Conservation (phyloP, 371 early-diverging fungal genomes). For the Lichtheimia ornata region DNA sequence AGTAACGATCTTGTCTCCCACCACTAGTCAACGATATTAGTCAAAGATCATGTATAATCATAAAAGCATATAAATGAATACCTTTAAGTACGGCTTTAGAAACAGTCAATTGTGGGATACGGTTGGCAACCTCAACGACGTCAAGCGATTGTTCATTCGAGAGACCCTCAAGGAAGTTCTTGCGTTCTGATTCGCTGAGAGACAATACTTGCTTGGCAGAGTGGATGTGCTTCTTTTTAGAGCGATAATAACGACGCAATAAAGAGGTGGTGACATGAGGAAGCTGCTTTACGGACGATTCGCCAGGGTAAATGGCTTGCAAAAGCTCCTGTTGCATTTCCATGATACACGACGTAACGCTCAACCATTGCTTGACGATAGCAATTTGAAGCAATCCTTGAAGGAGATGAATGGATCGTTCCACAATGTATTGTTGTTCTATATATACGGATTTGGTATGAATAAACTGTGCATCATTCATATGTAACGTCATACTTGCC, state of each 20-base stretch:
- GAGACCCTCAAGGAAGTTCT: conserved; percentile 57
- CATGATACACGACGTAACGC: conserved; percentile 60
- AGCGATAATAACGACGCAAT: conserved; percentile 30
- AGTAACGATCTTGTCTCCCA: conserved; percentile 80
- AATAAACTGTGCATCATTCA: background rate
- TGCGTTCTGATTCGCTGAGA: conserved; percentile 64
- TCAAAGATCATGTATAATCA: background rate
- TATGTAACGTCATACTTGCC: conserved; percentile 6
- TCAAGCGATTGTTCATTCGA: conserved; percentile 65
- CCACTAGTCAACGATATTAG: conserved; percentile 36
- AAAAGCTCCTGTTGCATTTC: conserved; percentile 79
- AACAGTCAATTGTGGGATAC: conserved; percentile 75
- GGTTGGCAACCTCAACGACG: conserved; percentile 70
- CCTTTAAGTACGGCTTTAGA: conserved; percentile 78
- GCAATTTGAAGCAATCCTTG: conserved; percentile 89
- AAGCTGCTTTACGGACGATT: conserved; percentile 82
- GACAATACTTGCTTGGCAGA: conserved; percentile 69
- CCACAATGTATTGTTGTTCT: conserved; percentile 77
- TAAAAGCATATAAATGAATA: conserved; percentile 16
- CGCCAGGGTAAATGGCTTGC: conserved; percentile 78
- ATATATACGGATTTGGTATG: background rate
- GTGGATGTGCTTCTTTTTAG: conserved; percentile 31
- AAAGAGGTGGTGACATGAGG: conserved; percentile 67
- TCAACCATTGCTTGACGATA: conserved; percentile 81
- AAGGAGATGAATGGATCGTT: conserved; percentile 70